Evolutionary conservation across 345 rosid species (phyloP).

Genomic region (Moricandia arvensis): DNA sequence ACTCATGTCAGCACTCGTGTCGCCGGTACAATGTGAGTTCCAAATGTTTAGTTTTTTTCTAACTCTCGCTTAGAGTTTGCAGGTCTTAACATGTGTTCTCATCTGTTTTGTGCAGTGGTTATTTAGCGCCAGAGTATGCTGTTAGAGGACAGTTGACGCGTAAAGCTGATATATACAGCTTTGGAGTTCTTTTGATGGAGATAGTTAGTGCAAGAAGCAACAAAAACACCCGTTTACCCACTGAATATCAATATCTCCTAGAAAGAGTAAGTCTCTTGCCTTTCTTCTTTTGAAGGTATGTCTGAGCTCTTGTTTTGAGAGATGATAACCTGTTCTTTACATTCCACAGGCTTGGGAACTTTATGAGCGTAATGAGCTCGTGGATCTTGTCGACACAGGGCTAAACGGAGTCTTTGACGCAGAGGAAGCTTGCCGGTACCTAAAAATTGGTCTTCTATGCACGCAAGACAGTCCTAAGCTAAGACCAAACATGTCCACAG

Average conservation of each 20-base stretch:
- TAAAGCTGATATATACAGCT: conserved; percentile 89
- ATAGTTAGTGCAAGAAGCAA: conserved; percentile 86
- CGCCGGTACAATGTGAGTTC: conserved; percentile 91
- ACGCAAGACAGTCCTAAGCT: conserved; percentile 73
- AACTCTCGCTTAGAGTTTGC: not conserved
- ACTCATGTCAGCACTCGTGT: conserved; percentile 98
- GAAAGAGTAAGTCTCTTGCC: conserved; percentile 65
- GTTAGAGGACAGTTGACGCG: conserved; percentile 85
- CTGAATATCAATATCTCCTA: conserved; percentile 75
- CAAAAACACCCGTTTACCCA: conserved; percentile 66
- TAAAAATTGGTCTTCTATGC: conserved; percentile 74
- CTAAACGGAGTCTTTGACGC: conserved; percentile 61
- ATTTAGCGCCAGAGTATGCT: conserved; percentile 97
- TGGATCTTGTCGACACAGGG: conserved; percentile 54
- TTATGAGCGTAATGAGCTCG: conserved; percentile 68
- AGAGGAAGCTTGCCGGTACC: conserved; percentile 67
- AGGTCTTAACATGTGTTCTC: conserved; percentile 20
- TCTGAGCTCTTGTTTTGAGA: conserved; percentile 11
- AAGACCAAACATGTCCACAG: conserved; percentile 71
- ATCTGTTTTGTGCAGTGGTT: conserved; percentile 59
- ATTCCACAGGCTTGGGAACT: conserved; percentile 80
- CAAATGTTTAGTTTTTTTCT: too few species aligned
- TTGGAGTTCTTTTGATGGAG: conserved; percentile 88
- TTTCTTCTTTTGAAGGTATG: not conserved
- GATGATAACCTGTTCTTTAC: not conserved